A percentile compares a stretch with the other conserved stretches of the same genome.
Conservation (phyloP, 177 flowering plant species). For the Vitis hybrid region DNA sequence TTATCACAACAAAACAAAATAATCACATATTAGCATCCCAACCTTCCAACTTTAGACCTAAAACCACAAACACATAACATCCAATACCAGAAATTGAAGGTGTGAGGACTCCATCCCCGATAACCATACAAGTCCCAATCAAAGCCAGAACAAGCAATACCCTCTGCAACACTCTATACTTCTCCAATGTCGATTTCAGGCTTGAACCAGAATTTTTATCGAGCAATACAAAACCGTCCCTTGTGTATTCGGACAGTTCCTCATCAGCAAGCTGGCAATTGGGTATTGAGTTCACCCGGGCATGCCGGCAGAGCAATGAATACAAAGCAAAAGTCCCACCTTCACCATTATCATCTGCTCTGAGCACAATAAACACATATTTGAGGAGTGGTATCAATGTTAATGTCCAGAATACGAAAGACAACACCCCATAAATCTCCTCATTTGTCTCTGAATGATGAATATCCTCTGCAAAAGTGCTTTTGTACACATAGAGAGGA, state of each 20-base stretch:
- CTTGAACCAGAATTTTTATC: constrained; percentile 27
- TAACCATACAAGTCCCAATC: constrained; percentile 84
- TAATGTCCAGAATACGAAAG: constrained; percentile 81
- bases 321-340: constrained; percentile 90
- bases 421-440: constrained; percentile 78
- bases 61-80: neutral
- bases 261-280: constrained; percentile 70
- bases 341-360: constrained; percentile 90
- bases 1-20: constrained; percentile 7
- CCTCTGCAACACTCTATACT: constrained; percentile 47
- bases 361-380: constrained; percentile 80
- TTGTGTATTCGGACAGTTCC: constrained; percentile 58
- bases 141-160: constrained; percentile 61
- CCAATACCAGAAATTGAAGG: constrained; percentile 69
- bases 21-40: constrained; percentile 4
- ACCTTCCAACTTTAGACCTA: neutral
- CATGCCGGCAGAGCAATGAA: constrained; percentile 73
- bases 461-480: constrained; percentile 79
- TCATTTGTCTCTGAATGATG: constrained; percentile 80
- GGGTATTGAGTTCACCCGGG: constrained; percentile 62
- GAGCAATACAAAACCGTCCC: constrained; percentile 24
- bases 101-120: constrained; percentile 80
- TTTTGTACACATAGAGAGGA: constrained; percentile 78
- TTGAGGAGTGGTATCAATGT: constrained; percentile 74
- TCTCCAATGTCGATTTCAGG: constrained; percentile 60